Conservation (phyloP, 2,329 filamentous ascomycete genomes). For the Macrophomina pseudophaseolina region DNA sequence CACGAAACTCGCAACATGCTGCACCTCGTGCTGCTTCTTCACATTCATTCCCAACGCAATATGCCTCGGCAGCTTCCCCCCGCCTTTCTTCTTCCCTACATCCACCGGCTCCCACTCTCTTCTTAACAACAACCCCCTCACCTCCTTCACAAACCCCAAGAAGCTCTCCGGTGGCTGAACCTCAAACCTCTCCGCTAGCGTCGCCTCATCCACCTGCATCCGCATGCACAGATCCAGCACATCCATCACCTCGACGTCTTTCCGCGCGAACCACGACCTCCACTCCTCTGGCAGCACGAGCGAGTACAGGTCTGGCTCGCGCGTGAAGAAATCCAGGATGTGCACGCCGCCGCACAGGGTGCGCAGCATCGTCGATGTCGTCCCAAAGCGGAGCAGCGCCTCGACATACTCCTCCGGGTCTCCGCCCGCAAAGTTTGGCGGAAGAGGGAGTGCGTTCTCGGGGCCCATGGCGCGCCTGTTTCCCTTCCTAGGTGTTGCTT, state of each 20-base stretch:
- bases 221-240: slow-evolving; percentile 82
- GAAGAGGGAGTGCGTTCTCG: slow-evolving; percentile 67
- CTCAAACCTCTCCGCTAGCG: background rate
- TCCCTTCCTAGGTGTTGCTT: no score
- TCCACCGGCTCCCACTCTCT: slow-evolving; percentile 59
- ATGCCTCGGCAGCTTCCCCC: slow-evolving; percentile 57
- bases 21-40: slow-evolving; percentile 95
- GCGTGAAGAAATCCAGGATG: slow-evolving; percentile 93
- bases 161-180: slow-evolving; percentile 60
- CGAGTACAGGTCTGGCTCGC: slow-evolving; percentile 80
- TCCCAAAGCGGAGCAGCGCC: slow-evolving; percentile 76
- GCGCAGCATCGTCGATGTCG: slow-evolving; percentile 76
- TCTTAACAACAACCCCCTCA: slow-evolving; percentile 71
- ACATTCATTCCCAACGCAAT: slow-evolving; percentile 90
- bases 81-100: background rate
- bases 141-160: slow-evolving; percentile 71
- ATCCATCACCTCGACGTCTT: slow-evolving; percentile 71
- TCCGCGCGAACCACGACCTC: slow-evolving; percentile 71
- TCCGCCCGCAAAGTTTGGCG: slow-evolving; percentile 65
- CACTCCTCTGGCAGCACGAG: slow-evolving; percentile 78
- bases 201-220: slow-evolving; percentile 65
- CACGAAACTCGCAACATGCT: slow-evolving; percentile 86
- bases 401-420: slow-evolving; percentile 78
- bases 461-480: slow-evolving; percentile 50
- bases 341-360: slow-evolving; percentile 97